A percentile compares a stretch with the other conserved stretches of the same genome.
These are phyloP conservation scores for Cenchrus americanus DNA, from an alignment of 176 grass and related monocot species.

Conservation along the genomic window DNA sequence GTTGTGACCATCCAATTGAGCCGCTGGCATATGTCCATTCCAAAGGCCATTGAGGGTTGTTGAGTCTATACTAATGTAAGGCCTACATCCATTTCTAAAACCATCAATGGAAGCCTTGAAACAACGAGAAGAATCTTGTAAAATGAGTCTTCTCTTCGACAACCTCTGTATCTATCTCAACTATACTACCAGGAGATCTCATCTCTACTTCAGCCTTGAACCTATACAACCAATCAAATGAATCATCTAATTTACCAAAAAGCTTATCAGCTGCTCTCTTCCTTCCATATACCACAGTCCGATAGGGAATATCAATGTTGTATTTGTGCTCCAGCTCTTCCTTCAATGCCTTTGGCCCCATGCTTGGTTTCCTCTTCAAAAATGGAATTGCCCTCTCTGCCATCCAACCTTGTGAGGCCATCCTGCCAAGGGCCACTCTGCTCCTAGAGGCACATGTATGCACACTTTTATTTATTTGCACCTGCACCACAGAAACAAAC, in stretches of 20 bases:
- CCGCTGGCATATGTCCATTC: too few relatives aligned
- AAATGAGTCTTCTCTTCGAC: neutral
- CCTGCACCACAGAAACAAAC: too few relatives aligned
- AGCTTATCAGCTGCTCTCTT: neutral
- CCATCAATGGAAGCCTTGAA: neutral
- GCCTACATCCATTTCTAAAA: neutral
- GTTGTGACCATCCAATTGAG: too few relatives aligned
- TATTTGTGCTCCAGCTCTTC: too few relatives aligned
- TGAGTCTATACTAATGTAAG: neutral
- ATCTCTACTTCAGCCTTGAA: neutral
- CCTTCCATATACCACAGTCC: neutral
- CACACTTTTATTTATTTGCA: too few relatives aligned
- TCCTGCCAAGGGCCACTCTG: too few relatives aligned
- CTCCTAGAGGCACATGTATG: too few relatives aligned
- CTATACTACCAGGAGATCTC: neutral
- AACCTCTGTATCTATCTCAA: neutral
- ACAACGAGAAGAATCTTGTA: neutral
- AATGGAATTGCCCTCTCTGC: too few relatives aligned
- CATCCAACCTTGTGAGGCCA: too few relatives aligned
- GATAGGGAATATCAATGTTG: neutral
- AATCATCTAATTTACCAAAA: neutral
- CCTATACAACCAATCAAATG: neutral
- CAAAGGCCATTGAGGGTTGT: too few relatives aligned
- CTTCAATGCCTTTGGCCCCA: neutral
- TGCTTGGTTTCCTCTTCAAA: neutral